Percentiles rank a stretch among this genome's conserved stretches.
These are phyloP conservation scores for Metroxylon sagu DNA, from an alignment of 176 grass and related monocot species.

Conservation along the genomic window DNA sequence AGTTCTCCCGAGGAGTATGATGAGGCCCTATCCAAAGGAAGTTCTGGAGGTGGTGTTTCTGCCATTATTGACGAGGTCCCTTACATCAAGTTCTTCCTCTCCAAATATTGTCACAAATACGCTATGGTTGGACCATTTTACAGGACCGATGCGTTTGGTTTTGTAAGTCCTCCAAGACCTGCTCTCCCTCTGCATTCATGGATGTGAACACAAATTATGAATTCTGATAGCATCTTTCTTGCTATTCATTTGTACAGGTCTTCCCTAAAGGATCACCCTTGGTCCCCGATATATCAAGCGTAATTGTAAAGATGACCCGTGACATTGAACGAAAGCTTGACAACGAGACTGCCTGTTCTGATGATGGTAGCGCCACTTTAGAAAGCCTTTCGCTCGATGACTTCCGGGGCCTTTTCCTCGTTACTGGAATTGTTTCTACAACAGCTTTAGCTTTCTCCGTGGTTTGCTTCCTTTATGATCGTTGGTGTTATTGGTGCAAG, in stretches of 20 bases:
- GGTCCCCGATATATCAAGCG: too few relatives aligned
- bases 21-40: too few relatives aligned
- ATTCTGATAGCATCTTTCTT: neutral
- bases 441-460: neutral
- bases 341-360: neutral
- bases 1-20: too few relatives aligned
- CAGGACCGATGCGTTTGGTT: too few relatives aligned
- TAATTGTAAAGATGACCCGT: neutral
- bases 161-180: too few relatives aligned
- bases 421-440: neutral
- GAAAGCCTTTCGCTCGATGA: neutral
- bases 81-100: too few relatives aligned
- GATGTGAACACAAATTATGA: neutral
- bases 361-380: neutral
- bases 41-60: too few relatives aligned
- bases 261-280: too few relatives aligned
- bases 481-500: neutral
- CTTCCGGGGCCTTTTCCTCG: conserved; percentile 3
- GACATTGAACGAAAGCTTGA: neutral
- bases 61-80: too few relatives aligned
- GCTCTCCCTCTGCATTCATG: too few relatives aligned
- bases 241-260: neutral
- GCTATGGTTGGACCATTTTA: too few relatives aligned
- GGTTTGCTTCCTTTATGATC: neutral
- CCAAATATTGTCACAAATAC: too few relatives aligned